Evolutionary conservation across 768 basidiomycete genomes (phyloP).

Genomic region (Paxillus ammoniavirescens): DNA sequence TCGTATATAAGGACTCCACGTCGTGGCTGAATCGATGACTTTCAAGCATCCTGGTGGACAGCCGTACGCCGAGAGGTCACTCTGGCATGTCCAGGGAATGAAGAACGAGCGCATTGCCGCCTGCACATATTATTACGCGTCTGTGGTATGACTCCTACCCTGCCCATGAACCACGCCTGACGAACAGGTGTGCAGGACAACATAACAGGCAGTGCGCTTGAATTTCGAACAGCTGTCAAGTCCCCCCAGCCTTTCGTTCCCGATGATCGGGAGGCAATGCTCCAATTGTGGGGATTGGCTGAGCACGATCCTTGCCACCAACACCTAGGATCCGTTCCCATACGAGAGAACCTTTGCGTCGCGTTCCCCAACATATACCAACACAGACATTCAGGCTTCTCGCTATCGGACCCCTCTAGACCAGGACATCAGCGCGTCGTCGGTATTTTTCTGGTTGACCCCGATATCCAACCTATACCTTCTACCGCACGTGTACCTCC

Average conservation of each 20-base stretch:
- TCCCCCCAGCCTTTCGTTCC: slow-evolving; percentile 34
- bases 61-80: slow-evolving; percentile 29
- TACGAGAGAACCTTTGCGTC: slow-evolving; percentile 38
- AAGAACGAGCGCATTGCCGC: slow-evolving; percentile 50
- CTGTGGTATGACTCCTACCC: slow-evolving; percentile 33
- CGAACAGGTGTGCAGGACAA: slow-evolving; percentile 39
- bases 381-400: slow-evolving; percentile 38
- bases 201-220: slow-evolving; percentile 32
- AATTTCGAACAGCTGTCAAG: slow-evolving; percentile 53
- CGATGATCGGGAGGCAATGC: slow-evolving; percentile 47
- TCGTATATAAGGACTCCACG: neutral
- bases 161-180: neutral
- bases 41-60: slow-evolving; percentile 33
- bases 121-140: slow-evolving; percentile 41
- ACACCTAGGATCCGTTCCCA: slow-evolving; percentile 40
- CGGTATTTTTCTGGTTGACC: slow-evolving; percentile 49
- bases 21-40: neutral
- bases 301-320: slow-evolving; percentile 49
- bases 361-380: slow-evolving; percentile 62
- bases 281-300: slow-evolving; percentile 49
- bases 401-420: slow-evolving; percentile 38
- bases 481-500: slow-evolving; percentile 47
- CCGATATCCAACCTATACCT: slow-evolving; percentile 38
- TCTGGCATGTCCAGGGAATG: slow-evolving; percentile 56
- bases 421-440: slow-evolving; percentile 44